Percentiles rank a stretch among this genome's conserved stretches.
Conservation (phyloP, 352 stramenopile genomes). For the Saprolegnia parasitica region DNA sequence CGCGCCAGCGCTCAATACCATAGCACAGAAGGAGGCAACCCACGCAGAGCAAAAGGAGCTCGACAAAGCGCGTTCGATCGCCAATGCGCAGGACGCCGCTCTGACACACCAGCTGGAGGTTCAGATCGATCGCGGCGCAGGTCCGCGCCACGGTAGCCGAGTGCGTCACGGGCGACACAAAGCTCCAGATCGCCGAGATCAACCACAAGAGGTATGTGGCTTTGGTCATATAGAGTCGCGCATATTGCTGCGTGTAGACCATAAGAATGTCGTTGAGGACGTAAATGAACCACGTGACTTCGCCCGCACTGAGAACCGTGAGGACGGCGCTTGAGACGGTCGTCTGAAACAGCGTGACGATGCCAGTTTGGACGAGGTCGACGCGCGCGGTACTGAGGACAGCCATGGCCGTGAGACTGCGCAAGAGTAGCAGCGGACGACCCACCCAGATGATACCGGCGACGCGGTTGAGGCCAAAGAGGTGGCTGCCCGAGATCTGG, state of each 20-base stretch:
- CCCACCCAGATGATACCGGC: constrained; percentile 16
- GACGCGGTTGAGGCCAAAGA: constrained; percentile 17
- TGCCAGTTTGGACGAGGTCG: neutral
- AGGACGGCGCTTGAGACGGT: neutral
- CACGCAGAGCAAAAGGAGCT: neutral
- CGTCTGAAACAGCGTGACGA: neutral
- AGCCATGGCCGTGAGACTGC: neutral
- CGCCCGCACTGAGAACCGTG: constrained; percentile 7
- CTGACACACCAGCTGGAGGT: neutral
- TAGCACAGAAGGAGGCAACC: neutral
- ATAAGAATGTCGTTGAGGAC: constrained; percentile 10
- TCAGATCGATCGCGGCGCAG: neutral
- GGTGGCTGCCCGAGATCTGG: constrained; percentile 5
- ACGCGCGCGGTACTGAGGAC: neutral
- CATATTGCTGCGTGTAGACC: constrained; percentile 10
- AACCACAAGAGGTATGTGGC: neutral
- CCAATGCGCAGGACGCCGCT: neutral
- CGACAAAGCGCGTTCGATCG: neutral
- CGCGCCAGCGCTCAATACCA: neutral
- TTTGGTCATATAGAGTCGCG: neutral
- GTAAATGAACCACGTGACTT: constrained; percentile 5
- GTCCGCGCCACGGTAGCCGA: neutral
- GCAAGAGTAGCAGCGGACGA: constrained; percentile 5
- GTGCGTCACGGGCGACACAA: neutral
- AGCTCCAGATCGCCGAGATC: constrained; percentile 1